Evolutionary conservation across 805 yeast genomes (phyloP), one percentile per base, ranked within the genome.

Genomic region (Saturnispora mendoncae): DNA sequence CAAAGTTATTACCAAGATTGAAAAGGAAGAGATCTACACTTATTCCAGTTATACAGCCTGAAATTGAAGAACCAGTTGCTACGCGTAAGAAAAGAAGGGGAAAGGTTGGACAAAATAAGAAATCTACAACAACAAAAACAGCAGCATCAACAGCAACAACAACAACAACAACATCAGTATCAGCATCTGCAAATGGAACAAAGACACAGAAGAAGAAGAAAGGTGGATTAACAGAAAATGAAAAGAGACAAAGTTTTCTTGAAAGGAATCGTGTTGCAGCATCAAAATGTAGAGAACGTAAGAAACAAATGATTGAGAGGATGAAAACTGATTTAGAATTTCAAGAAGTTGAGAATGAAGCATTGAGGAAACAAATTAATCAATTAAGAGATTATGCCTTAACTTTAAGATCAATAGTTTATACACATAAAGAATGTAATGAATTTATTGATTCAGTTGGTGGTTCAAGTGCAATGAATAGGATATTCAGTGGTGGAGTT

Each of bases 231-330:
- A 26, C 42, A 10, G 73, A 82, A 55, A 94, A 82, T 50, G 78
- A 80, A 53, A 86, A 84, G 55, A 73, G 97, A 19, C 76, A 76
- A 55, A 78, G 72, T 51, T 90, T 90, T 51, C 62, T 92, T 48
- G 98, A 92, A 58, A 71, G 97, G 51, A 92, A 92, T 60, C 70
- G 98, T 45, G 78, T 90, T 10, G 98, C 98, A 0, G 98, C 98
- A 0, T 80, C 94, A n/a, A 88, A 87, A 57, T 92, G 97, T 66
- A 76, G 98, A 48, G 94, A 84, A 62, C 74, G 97, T 25, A 92
- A 92, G 69, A 92, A 92, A 66, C 86, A 84, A 57, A 80, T 82
- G 68, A 74, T 87, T 26, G 78, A 75, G 44, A 82, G 80, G 51
- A 80, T 92, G 75, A 94, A 87, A 57, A 76, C 71, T 36, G 94